Conservation (phyloP, 2,329 filamentous ascomycete species). For the Ophiostoma pallidulum region DNA sequence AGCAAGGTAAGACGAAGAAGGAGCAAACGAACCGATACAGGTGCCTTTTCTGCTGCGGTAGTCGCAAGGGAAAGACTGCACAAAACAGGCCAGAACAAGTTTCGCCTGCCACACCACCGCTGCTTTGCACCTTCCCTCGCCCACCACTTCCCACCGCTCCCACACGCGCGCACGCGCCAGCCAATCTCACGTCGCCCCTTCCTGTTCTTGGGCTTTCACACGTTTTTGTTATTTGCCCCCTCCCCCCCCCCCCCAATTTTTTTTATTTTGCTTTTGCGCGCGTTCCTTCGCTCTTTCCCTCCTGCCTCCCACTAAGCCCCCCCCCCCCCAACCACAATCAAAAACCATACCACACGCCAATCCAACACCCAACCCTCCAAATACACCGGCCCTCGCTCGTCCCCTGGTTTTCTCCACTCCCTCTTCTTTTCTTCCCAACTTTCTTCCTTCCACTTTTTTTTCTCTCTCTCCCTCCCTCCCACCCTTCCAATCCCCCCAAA, state of each 20-base stretch:
- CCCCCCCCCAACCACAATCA: slow-evolving; percentile 2
- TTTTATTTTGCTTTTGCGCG: slow-evolving; percentile 3
- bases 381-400: neutral
- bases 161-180: neutral
- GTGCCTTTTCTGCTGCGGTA: neutral
- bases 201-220: neutral
- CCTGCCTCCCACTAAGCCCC: neutral
- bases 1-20: slow-evolving; percentile 10
- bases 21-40: neutral
- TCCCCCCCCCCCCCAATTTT: too few species aligned
- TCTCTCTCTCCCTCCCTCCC: slow-evolving; percentile 7
- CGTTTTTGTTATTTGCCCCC: neutral
- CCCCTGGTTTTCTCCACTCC: slow-evolving; percentile 20
- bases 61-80: neutral
- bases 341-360: slow-evolving; percentile 2
- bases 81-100: neutral
- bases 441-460: slow-evolving; percentile 5
- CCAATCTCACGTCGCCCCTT: slow-evolving; percentile 1
- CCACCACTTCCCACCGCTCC: neutral
- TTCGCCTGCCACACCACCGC: neutral
- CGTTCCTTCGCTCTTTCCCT: neutral
- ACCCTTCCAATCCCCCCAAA: slow-evolving; percentile 8
- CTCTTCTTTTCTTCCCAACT: slow-evolving; percentile 13
- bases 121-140: neutral
- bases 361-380: slow-evolving; percentile 9